Base-by-base conservation (phyloP, 257 asterid species). In the Cruciata laevipes region DNA sequence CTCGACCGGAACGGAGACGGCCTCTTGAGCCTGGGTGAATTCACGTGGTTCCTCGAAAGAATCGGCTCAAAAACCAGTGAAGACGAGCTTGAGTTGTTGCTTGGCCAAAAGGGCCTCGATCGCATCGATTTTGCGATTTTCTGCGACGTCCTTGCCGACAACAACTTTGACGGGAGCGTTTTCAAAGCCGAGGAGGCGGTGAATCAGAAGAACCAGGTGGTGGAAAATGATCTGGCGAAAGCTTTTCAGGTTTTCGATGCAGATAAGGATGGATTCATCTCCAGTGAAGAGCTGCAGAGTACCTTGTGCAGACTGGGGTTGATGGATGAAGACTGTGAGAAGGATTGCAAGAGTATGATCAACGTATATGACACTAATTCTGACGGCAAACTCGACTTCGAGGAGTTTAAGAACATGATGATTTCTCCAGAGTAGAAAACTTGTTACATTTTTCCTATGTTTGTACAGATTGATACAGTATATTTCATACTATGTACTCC, bases 391-490 rank as follows among this genome's bases (percentile, higher is more conserved):
- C 77, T 89, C 66, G 96, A 89, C 77, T 85, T 89, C 16, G 71
- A 73, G 0, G 96, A 89, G 87, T 89, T 86, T 27, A 86, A 84
- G 86, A 79, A 81, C 27, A 86, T 89, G 96, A 86, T 89, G 96
- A 71, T 42, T 20, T 55, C 69, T 7, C 13, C 66, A 56, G 8
- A 32, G 53, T 52, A 66, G 49, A 61, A 17, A 24, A 58, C 30
- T 55, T 14, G 25, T 0, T 53, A 20, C 11, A 53, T 53, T 53
- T 53, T 53, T n/a, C 60, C 20, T 20, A 20, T 24, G n/a, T 58
- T 58, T 14, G 35, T 42, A 42, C 17, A 42, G 51, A 13, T 18
- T 42, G 18, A 42, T 4, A n/a, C n/a, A n/a, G n/a, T n/a, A 11
- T 42, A 11, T 42, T 12, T 18, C 51, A 42, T 42, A 42, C 51